These are phyloP conservation scores for Trichoderma pleuroti DNA, from an alignment of 2,329 filamentous ascomycete genomes.

Conservation along the genomic window DNA sequence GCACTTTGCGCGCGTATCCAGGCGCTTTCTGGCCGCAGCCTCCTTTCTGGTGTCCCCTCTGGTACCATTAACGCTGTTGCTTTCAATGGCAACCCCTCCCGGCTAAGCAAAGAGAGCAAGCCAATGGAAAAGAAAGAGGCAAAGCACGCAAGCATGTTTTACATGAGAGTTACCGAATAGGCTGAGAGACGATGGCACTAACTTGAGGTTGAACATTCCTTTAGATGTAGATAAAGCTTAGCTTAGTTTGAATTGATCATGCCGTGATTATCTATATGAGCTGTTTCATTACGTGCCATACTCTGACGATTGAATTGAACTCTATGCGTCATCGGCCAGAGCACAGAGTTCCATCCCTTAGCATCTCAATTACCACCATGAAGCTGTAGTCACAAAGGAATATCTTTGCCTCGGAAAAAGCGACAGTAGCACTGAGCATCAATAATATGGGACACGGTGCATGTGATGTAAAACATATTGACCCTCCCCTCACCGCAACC, in stretches of 20 bases:
- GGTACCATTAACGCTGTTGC: slow-evolving; percentile 42
- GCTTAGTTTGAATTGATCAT: not conserved
- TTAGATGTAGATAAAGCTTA: not conserved
- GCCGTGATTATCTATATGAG: not conserved
- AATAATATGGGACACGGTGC: not conserved
- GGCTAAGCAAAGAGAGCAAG: not conserved
- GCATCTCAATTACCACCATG: not conserved
- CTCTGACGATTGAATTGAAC: not conserved
- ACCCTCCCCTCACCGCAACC: not conserved
- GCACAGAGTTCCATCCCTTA: not conserved
- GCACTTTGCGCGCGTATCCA: slow-evolving; percentile 28
- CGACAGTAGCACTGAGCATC: not conserved
- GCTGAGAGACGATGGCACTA: not conserved
- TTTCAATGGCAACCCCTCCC: slow-evolving; percentile 40
- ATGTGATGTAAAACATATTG: not conserved
- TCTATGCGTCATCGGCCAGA: not conserved
- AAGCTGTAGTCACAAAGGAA: not conserved
- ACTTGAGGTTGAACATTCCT: not conserved
- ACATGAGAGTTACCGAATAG: not conserved
- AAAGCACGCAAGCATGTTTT: not conserved
- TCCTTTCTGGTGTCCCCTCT: slow-evolving; percentile 30
- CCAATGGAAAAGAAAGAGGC: not conserved
- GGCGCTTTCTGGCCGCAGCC: slow-evolving; percentile 35
- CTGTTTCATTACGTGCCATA: not conserved
- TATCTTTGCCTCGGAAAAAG: not conserved